Base-by-base conservation (phyloP, 139 green algal species). In the Chlamydomonas sp. region DNA sequence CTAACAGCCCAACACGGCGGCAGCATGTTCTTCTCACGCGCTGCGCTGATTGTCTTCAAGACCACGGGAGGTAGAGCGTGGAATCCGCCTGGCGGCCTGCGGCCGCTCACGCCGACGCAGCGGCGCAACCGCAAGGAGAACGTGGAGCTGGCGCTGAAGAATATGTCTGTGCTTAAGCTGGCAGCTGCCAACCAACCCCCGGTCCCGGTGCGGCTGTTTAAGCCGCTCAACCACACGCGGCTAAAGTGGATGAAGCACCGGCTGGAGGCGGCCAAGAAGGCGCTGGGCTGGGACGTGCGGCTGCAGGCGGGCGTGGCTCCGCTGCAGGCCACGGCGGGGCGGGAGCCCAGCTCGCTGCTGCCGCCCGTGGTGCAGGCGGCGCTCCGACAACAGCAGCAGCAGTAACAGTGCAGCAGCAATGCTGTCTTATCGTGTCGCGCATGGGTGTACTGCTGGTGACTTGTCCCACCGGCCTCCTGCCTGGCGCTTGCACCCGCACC, bases 31-130 rank as follows among this genome's bases (percentile, higher is more conserved):
- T 93, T 94, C 85, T 87, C 79, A 7, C 84, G 85, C 0, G 85
- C 85, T 1, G 9, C 91, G 14, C 61, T 88, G 49, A 85, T 95
- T 0, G 94, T 96, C 15, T 94, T 90, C 88, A 96, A 96, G 83
- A 95, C 89, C 4, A 95, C 89, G 1, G 94, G 94, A n/a, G 94
- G 94, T 18, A 81, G 90, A 9, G 73, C 90, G 57, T 96, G 94
- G 94, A 95, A 96, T 86, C 92, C 93, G 18, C 91, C 90, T 3
- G 91, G 89, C 77, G 93, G 93, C 3, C 69, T 96, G 67, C 81
- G 79, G 20, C 87, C 87, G 4, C 87, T 95, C 4, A 89, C 85
- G 0, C 68, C 31, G 0, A 85, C 89, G 1, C 94, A 95, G 74
- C 91, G 90, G 78, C 78, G 85, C 14, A 96, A 95, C 58, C 83